Base-by-base conservation (phyloP, 371 early-diverging fungal genomes). In the Modicella reniformis region DNA sequence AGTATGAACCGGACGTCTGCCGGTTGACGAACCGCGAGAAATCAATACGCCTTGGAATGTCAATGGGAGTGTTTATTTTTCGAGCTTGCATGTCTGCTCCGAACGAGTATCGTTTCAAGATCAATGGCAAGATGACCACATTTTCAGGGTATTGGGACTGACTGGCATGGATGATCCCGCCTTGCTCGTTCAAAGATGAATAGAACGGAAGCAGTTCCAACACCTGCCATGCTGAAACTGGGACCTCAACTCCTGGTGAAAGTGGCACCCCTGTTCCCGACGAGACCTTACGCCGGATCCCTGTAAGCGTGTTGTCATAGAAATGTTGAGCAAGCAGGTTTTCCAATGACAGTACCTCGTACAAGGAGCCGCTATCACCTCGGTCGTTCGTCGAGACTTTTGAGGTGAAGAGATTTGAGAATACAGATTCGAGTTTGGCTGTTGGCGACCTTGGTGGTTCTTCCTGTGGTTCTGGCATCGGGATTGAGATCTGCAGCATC, bases 151-250 rank as follows among this genome's bases (percentile, higher is more conserved):
- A 87, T 44, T 87, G 87, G 0, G 84, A 80, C 40, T 65, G 70
- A 58, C 64, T 73, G 29, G 82, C 85, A 3, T 74, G 58, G 19
- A 87, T 82, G 3, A 68, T 65, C 28, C 83, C 85, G 10, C 86
- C 82, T 70, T 85, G 86, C 54, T 89, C 89, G 65, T 86, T 89
- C 47, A 74, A 80, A 3, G 85, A 84, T 7, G 85, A 83, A 59
- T 86, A 87, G 59, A 87, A 89, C 0, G 89, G 89, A 12, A 89
- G 64, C 12, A 89, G 75, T 33, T 87, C 84, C 41, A 89, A 68
- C 4, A 84, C 87, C 66, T 87, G 87, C 89, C 87, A 87, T 17
- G 87, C 89, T 30, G 84, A 81, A 7, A 85, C 86, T 4, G 84
- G 81, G 2, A 79, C 63, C 26, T 79, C 79, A 5, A 79, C 79